These are phyloP conservation scores for Dillenia turbinata DNA, from an alignment of 164 flowering plant species.

Conservation along the genomic window DNA sequence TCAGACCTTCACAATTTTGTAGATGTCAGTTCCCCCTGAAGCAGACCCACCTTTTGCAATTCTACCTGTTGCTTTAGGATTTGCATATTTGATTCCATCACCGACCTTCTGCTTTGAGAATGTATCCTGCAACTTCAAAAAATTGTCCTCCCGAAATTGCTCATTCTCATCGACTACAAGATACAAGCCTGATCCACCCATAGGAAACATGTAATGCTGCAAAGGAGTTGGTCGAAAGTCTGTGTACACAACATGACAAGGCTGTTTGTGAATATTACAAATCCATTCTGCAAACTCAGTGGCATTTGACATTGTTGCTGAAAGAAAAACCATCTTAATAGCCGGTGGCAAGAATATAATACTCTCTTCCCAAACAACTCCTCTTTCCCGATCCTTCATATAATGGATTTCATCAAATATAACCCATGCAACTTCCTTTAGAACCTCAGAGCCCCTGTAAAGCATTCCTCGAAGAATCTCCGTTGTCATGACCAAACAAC, in stretches of 20 bases:
- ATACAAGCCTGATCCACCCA: constrained; percentile 85
- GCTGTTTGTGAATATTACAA: constrained; percentile 89
- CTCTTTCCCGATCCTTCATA: constrained; percentile 95
- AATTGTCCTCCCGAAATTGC: constrained; percentile 90
- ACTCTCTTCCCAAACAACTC: constrained; percentile 99
- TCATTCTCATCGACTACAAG: constrained; percentile 96
- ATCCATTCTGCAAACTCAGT: constrained; percentile 99
- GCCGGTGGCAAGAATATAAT: constrained; percentile 90
- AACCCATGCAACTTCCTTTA: constrained; percentile 98
- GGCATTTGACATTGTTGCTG: constrained; percentile 99
- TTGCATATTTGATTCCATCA: constrained; percentile 38
- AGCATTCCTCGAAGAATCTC: constrained; percentile 97
- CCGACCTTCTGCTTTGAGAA: constrained; percentile 53
- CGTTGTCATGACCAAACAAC: constrained; percentile 94
- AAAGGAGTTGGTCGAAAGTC: constrained; percentile 97
- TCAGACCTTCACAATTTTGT: constrained; percentile 91
- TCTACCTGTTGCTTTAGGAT: constrained; percentile 61
- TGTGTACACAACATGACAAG: constrained; percentile 97
- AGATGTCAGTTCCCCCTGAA: constrained; percentile 85
- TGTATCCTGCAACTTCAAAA: constrained; percentile 78
- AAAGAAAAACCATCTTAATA: constrained; percentile 94
- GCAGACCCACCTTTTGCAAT: constrained; percentile 69
- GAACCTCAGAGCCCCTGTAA: constrained; percentile 88
- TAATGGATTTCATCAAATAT: constrained; percentile 95
- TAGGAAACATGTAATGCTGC: constrained; percentile 94